Base-by-base conservation (phyloP, 2,329 filamentous ascomycete genomes). In the Chaetomium olivaceum region DNA sequence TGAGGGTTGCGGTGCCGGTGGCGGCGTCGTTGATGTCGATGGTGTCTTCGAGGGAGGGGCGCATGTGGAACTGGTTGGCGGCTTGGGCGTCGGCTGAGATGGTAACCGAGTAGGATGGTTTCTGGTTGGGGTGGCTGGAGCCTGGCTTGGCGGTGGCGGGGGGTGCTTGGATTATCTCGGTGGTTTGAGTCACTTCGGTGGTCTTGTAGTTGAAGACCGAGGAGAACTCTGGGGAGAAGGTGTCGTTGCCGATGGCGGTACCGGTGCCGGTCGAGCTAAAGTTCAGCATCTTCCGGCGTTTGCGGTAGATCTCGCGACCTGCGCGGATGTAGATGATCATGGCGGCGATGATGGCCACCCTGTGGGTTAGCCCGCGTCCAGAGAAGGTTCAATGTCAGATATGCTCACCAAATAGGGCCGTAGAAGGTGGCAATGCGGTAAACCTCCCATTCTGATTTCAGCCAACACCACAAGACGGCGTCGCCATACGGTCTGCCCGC, bases 381-480 rank as follows among this genome's bases (percentile, higher is more conserved):
- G 6, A 11, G n/a, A 33, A 12, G 11, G 39, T n/a, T n/a, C 19
- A 39, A 23, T 36, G 16, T 8, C 52, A 14, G 16, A 11, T 21
- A 9, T 33, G 6, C 80, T 73, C 76, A 89, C 89, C 89, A 91
- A 60, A 90, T 83, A 7, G 89, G 89, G 0, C 80, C 88, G 72
- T 95, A 96, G 74, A 93, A 94, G 16, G 87, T 85, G 2, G 85
- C 85, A 63, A 95, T 87, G 31, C 91, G 87, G 75, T 91, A 86
- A 63, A 88, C 83, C 62, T 91, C 89, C 84, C 89, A 93, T 4
- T 86, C 78, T 0, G 78, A 72, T 3, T 83, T 80, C n/a, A 96
- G 81, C 91, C 91, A 95, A 74, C 92, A 96, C 92, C 91, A 96
- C 29, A 95, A 77, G 1, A 85, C 85, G 21, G 91, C 91, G 70